Base-by-base conservation (phyloP, 2,329 filamentous ascomycete species). In the Nothophaeocryptopus gaeumannii region DNA sequence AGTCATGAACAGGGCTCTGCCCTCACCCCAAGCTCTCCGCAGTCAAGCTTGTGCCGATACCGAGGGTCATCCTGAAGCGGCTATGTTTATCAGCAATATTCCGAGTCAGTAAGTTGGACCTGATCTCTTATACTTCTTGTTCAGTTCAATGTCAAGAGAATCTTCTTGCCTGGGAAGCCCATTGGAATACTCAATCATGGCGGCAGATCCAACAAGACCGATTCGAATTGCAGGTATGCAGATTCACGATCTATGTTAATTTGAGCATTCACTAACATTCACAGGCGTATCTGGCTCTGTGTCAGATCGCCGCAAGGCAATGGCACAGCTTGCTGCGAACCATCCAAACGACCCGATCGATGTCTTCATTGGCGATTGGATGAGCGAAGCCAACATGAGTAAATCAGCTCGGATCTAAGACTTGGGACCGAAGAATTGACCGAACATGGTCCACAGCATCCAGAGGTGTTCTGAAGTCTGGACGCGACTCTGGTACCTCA, bases 351-450 rank as follows among this genome's bases (percentile, higher is more conserved):
- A 67, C 11, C 76, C 78, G 26, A 65, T 74, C 9, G 77, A 80
- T 56, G 74, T 79, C 13, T 78, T 80, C 39, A 79, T 75, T 0
- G 77, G 77, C 9, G 78, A 80, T 53, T 80, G 77, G 56, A 70
- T 78, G 33, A 72, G 46, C 36, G 61, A 67, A 33, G 58, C 62
- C 45, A 61, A 65, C 56, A 67, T 65, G 56, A 57, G 49, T 49
- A 46, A 26, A 26, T 7, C 20, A 26, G 7, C 13, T 38, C 20
- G 16, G 14, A 16, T 33, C 35, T 8, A 16, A 5, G 11, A 5
- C 14, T 71, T 74, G 13, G 10, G 9, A 12, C 13, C 11, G 9
- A 10, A 38, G 13, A 5, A 8, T n/a, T 13, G 4, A 13, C 43
- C 26, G 30, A 38, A 13, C 12, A 36, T 12, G 2, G 8, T 35